Conservation (phyloP, 2,329 filamentous ascomycete genomes). For the Botryotinia globosa region DNA sequence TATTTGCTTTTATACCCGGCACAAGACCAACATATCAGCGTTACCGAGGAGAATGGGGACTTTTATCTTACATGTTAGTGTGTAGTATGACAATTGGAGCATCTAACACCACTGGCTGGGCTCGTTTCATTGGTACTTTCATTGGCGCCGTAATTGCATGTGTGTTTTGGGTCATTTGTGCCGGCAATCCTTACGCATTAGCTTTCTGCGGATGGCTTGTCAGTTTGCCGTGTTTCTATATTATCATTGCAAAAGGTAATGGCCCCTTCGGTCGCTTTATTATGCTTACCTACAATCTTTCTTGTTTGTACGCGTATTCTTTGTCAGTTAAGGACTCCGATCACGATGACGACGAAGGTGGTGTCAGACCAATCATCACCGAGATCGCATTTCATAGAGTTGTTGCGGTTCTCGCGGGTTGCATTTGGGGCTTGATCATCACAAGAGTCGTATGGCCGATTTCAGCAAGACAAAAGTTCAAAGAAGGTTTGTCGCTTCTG, state of each 20-base stretch:
- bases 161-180: conserved; percentile 72
- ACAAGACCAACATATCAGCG: conserved; percentile 78
- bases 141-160: conserved; percentile 75
- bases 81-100: conserved; percentile 97
- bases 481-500: conserved; percentile 83
- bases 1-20: conserved; percentile 78
- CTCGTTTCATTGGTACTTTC: conserved; percentile 82
- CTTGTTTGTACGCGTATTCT: conserved; percentile 90
- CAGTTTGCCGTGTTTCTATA: conserved; percentile 80
- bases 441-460: conserved; percentile 93
- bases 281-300: conserved; percentile 93
- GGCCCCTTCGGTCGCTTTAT: conserved; percentile 92
- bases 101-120: conserved; percentile 85
- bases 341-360: conserved; percentile 85
- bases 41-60: conserved; percentile 95
- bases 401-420: conserved; percentile 79
- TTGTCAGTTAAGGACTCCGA: conserved; percentile 76
- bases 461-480: conserved; percentile 81
- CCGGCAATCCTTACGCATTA: conserved; percentile 72
- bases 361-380: conserved; percentile 76
- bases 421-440: conserved; percentile 87
- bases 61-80: conserved; percentile 96
- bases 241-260: conserved; percentile 80
- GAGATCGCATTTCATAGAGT: conserved; percentile 88
- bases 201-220: conserved; percentile 79